Percentiles rank a stretch among this genome's conserved stretches.
Conservation (phyloP, 345 rosid species). For the Eucalyptus camaldulensis region DNA sequence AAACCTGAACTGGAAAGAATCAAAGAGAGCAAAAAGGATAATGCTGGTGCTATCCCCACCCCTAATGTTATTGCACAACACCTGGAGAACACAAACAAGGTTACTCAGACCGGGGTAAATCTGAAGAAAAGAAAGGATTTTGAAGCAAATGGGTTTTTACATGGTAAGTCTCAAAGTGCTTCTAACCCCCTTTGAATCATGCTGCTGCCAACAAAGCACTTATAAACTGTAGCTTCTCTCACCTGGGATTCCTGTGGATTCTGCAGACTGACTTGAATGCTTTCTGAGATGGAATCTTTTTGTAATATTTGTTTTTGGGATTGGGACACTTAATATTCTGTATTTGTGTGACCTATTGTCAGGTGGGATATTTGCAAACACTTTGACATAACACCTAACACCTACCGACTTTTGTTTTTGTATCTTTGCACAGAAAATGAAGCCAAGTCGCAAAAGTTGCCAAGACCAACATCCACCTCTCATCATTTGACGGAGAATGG, state of each 20-base stretch:
- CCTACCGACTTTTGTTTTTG: not conserved
- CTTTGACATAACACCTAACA: not conserved
- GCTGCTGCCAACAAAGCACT: not conserved
- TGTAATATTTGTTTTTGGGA: not conserved
- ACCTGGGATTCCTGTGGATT: not conserved
- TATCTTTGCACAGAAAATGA: not conserved
- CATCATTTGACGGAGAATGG: constrained; percentile 13
- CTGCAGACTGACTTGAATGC: not conserved
- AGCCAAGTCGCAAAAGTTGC: not conserved
- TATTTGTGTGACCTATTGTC: not conserved
- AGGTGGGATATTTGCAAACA: not conserved
- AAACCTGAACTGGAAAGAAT: constrained; percentile 6
- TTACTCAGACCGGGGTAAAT: constrained; percentile 13
- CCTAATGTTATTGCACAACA: not conserved
- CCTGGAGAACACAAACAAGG: constrained; percentile 8
- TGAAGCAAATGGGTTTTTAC: constrained; percentile 46
- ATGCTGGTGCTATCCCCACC: not conserved
- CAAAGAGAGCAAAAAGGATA: constrained; percentile 11
- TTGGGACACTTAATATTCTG: not conserved
- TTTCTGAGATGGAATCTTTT: not conserved
- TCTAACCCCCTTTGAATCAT: not conserved
- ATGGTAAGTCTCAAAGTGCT: constrained; percentile 37
- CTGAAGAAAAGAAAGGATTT: constrained; percentile 46
- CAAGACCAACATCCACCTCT: not conserved
- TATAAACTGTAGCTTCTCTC: not conserved